Evolutionary conservation across 129 eudicot genomes (phyloP), one percentile per base, ranked within the genome.

Genomic region (Apium graveolens): DNA sequence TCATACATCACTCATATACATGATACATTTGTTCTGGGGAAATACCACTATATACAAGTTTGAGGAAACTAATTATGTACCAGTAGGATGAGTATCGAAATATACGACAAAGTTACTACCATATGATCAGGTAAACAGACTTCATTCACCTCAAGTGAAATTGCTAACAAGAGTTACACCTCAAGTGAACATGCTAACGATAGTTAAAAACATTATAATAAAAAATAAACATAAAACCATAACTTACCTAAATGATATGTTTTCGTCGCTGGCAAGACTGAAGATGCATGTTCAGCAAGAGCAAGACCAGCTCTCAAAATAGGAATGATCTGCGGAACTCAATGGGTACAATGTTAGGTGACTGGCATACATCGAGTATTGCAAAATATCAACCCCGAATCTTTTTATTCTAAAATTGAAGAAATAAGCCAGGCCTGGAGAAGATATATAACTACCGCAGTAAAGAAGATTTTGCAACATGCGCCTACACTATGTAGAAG

Each of bases 261-360:
- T 31, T 78, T 92, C 73, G 96, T 90, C 73, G 97, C 94, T 38
- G 99, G 99, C 87, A 95, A 87, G 84, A 90, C 41, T 60, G 93
- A 82, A 49, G 96, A 75, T 46, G 95, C 99, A 90, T 90, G 89
- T 82, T 96, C 99, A 44, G 99, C 97, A 66, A 96, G 97, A 81
- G 93, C 99, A 86, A 96, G 97, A 76, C 99, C 99, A 78, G 99
- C 99, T 86, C 99, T 92, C 78, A 96, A 79, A 31, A 96, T 90
- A 24, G 99, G 99, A 85, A 96, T 84, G 77, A 96, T 85, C 97
- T 96, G 90, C 78, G 82, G 81, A 41, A 79, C 72, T 38, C 70
- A 39, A 80, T 3, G 20, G 38, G 32, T 27, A 62, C 35, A 49
- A 39, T 69, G n/a, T 51, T 68, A 63, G 63, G 35, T n/a, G n/a